Evolutionary conservation across 2,329 filamentous ascomycete genomes (phyloP), one percentile per base, ranked within the genome.

Genomic region (Botrytis hyacinthi): DNA sequence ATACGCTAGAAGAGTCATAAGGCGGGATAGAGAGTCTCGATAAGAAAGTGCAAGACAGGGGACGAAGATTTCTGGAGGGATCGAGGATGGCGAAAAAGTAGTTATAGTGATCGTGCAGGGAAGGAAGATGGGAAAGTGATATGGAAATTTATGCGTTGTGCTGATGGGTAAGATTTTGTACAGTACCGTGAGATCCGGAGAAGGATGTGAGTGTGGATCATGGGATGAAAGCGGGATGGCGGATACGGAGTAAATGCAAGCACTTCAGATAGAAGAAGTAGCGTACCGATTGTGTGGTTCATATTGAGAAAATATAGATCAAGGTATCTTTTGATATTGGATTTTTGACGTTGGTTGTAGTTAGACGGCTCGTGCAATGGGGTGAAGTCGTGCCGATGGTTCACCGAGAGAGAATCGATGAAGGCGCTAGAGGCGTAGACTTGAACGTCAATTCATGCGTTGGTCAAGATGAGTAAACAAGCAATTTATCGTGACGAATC

Each of bases 81-180:
- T 40, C 35, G 32, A 26, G 59, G 18, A 61, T 57, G 51, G 32
- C 5, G 20, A 37, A 37, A 37, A 61, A 3, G 7, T 22, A 14
- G 42, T 46, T 9, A 26, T 65, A 6, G n/a, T 26, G 4, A 35
- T 65, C 10, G n/a, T 65, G 42, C 62, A 65, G 62, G 62, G 62
- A 65, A 65, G 62, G 29, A 14, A 29, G n/a, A 46, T 32, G 44
- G 29, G 44, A 37, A 48, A 48, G 20, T n/a, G 63, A n/a, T 51
- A 48, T 66, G 42, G 44, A 37, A 32, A 46, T 48, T 66, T 37
- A 66, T 66, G 63, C 63, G 44, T 48, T 48, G 62, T 46, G 62
- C 48, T 35, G 44, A 29, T 48, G 62, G 29, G 2, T 18, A 26
- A 37, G 44, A 37, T 62, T 10, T 42, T 10, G 2, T 51, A 48